Conservation (phyloP, 352 stramenopile species). For the Aphanomyces stellatus region DNA sequence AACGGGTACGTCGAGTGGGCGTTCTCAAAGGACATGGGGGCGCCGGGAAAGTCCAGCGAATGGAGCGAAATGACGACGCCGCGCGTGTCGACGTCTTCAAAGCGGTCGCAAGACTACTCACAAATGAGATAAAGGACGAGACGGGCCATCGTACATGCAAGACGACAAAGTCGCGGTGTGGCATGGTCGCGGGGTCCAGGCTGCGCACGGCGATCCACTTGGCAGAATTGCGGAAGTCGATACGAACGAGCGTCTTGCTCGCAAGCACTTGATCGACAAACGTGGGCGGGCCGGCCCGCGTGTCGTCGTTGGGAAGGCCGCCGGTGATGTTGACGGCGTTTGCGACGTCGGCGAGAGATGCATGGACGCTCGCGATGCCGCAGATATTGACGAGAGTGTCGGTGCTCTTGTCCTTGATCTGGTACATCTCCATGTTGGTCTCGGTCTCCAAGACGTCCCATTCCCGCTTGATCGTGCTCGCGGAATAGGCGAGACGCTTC, state of each 20-base stretch:
- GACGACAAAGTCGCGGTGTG: constrained; percentile 19
- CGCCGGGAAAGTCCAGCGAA: constrained; percentile 17
- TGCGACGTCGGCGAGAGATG: neutral
- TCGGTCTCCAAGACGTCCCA: constrained; percentile 13
- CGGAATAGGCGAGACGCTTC: constrained; percentile 10
- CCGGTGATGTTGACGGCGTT: neutral
- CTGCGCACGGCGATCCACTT: constrained; percentile 15
- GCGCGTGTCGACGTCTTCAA: neutral
- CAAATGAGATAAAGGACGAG: neutral
- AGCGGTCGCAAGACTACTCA: neutral
- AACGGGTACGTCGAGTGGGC: constrained; percentile 10
- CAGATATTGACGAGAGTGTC: constrained; percentile 6
- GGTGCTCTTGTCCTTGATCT: constrained; percentile 9
- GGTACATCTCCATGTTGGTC: constrained; percentile 19
- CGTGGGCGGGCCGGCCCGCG: neutral
- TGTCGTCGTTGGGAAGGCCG: neutral
- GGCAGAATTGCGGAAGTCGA: constrained; percentile 1
- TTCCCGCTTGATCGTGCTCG: neutral
- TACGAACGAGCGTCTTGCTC: neutral
- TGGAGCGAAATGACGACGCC: constrained; percentile 8
- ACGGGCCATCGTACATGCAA: constrained; percentile 2
- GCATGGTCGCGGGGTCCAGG: neutral
- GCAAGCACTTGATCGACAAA: constrained; percentile 10
- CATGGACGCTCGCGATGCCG: constrained; percentile 7
- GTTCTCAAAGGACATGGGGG: constrained; percentile 8